Base-by-base conservation (phyloP, 192 early-diverging fungal genomes). In the Coemansia sp. region DNA sequence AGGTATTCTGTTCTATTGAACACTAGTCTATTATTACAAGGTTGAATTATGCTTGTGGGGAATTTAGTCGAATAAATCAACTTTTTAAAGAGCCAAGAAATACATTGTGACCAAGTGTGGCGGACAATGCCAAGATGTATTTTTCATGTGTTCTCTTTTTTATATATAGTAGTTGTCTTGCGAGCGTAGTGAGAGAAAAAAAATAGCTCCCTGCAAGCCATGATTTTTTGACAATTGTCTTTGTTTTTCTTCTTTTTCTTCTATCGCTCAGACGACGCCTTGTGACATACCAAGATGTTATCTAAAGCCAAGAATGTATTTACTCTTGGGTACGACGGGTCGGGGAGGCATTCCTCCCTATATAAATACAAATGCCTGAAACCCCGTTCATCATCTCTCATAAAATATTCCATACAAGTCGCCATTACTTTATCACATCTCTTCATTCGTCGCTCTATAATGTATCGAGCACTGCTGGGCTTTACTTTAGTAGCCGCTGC, bases 121-220 rank as follows among this genome's bases (percentile, higher is more conserved):
- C 46, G 46, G 22, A 52, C 20, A 24, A 22, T 24, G 20, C 49
- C 49, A 52, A 52, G 20, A 22, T 24, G n/a, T 52, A 44, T 16
- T 8, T n/a, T 2, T 3, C 49, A 52, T 20, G 20, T 52, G 10
- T 24, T 52, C 18, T 5, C 18, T 52, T 52, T 8, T 52, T 24
- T 52, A 52, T 24, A 22, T 52, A 22, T 20, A 52, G 20, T 7
- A 52, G 49, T 52, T 52, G n/a, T 24, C 49, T 52, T 22, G 20
- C 20, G 49, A 52, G 49, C 20, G 2, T 52, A 24, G 49, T 24
- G 49, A n/a, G 46, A 47, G n/a, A 16, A 38, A 44, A 49, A 49
- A 11, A 11, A 52, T 52, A 52, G 49, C 49, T 52, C n/a, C n/a
- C 49, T 11, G 49, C 49, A 52, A 52, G 49, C 49, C 49, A 52